Evolutionary conservation across 257 asterid genomes (phyloP), one percentile per base, ranked within the genome.

Genomic region (Coffea eugenioides): DNA sequence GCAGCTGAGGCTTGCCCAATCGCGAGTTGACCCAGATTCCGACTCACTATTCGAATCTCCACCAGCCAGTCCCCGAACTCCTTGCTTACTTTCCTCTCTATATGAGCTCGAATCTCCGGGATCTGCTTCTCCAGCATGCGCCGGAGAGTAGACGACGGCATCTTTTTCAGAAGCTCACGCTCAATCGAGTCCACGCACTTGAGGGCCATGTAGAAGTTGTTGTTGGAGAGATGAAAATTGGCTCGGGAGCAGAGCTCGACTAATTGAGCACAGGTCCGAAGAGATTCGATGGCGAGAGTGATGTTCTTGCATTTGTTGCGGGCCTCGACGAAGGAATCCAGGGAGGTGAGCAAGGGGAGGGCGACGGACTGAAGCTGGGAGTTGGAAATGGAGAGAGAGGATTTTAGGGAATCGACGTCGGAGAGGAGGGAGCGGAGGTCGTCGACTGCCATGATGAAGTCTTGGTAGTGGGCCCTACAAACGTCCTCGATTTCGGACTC

Each of bases 1-100:
- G 91, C 95, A 3, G 99, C 97, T 0, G 99, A 93, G 39, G 99
- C 99, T 85, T 95, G 99, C 16, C 99, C 98, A 39, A 95, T 93
- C n/a, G 99, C 98, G 25, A 94, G 87, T 84, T 95, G 99, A 45
- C 99, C 99, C 65, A 95, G 79, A 77, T 92, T 94, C 69, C 98
- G 88, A 84, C 97, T 91, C 79, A 88, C 99, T 3, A 82, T 31
- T 31, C 31, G 31, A 31, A 31, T 31, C 31, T 31, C 31, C 31
- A 31, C 31, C 31, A 31, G 31, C 99, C 99, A 95, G 85, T 95
- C 99, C 9, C 97, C 97, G 52, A 31, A 31, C 31, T 31, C 31
- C 31, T 31, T 31, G 31, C 31, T 31, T 31, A 31, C 31, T 31
- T 31, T 31, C 31, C 31, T 31, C 31, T 31, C 31, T 31, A 31